Evolutionary conservation across 306 rosid species (phyloP).

Genomic region (Cajanus cajan): DNA sequence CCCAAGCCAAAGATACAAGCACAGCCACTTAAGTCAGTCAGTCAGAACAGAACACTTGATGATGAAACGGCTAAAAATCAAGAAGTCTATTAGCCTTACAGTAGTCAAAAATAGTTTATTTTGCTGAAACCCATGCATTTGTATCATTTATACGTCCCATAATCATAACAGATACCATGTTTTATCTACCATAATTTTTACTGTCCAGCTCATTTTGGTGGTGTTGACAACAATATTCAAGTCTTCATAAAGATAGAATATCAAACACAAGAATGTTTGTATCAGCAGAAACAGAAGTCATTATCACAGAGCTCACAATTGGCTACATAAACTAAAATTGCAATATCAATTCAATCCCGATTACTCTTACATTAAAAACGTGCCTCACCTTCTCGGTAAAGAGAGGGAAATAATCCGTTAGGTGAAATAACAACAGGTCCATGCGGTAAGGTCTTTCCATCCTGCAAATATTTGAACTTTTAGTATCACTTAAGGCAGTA

Average conservation of each 20-base stretch:
- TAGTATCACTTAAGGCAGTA: neutral
- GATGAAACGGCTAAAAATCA: neutral
- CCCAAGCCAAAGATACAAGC: neutral
- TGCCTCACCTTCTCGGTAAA: conserved; percentile 83
- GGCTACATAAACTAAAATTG: neutral
- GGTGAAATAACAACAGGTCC: conserved; percentile 98
- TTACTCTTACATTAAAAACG: neutral
- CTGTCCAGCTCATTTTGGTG: neutral
- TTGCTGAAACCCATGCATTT: neutral
- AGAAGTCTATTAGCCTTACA: neutral
- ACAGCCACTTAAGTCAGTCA: neutral
- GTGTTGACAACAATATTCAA: neutral
- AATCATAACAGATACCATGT: neutral
- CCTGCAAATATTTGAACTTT: conserved; percentile 46
- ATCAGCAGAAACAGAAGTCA: neutral
- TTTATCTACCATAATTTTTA: neutral
- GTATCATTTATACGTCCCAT: neutral
- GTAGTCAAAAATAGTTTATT: neutral
- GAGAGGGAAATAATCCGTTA: conserved; percentile 90
- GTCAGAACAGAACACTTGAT: neutral
- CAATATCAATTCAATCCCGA: neutral
- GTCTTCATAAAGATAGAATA: neutral
- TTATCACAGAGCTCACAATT: conserved; percentile 12
- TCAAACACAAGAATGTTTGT: neutral
- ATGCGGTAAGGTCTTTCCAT: conserved; percentile 82